phyloP scores from a whole-genome alignment of 495 filamentous ascomycete species.

The Trichoderma orchidacearum region DNA sequence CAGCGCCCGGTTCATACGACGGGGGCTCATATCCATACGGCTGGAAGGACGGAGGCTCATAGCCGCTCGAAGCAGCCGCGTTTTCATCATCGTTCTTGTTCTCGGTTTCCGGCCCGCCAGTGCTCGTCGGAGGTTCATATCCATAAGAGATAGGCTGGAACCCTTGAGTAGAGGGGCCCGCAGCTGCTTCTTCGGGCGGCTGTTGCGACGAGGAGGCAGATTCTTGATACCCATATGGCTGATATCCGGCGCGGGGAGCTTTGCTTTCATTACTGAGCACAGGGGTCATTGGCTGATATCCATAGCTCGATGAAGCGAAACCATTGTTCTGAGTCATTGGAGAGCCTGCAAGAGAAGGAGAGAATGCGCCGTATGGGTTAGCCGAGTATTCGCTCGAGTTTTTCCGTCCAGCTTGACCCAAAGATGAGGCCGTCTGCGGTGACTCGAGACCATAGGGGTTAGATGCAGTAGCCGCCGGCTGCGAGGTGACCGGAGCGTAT shows the following conservation, averaged over 20 bases:
- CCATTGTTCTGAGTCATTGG: background rate
- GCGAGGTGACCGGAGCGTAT: background rate
- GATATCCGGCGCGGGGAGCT: background rate
- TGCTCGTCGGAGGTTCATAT: conserved; percentile 5
- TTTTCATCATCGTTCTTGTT: conserved; percentile 3
- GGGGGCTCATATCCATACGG: conserved; percentile 40
- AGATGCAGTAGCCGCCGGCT: too few species aligned
- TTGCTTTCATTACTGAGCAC: conserved; percentile 4
- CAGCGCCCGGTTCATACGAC: conserved; percentile 37
- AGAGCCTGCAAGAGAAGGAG: conserved; percentile 38
- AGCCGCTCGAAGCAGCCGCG: conserved; percentile 16
- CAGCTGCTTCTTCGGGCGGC: conserved; percentile 1
- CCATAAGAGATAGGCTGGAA: conserved; percentile 30
- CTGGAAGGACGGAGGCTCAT: conserved; percentile 37
- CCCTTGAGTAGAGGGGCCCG: conserved; percentile 5
- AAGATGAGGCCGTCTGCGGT: background rate
- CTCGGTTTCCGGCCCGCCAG: conserved; percentile 18
- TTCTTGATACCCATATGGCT: background rate
- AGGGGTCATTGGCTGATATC: conserved; percentile 15
- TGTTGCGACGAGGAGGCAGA: conserved; percentile 1
- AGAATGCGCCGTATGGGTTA: conserved; percentile 32
- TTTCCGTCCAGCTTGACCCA: background rate
- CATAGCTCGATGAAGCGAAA: conserved; percentile 3
- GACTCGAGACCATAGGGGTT: background rate
- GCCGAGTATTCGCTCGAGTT: conserved; percentile 5